Evolutionary conservation across 106 monocot genomes (phyloP).

Genomic region (Agapanthus africanus): DNA sequence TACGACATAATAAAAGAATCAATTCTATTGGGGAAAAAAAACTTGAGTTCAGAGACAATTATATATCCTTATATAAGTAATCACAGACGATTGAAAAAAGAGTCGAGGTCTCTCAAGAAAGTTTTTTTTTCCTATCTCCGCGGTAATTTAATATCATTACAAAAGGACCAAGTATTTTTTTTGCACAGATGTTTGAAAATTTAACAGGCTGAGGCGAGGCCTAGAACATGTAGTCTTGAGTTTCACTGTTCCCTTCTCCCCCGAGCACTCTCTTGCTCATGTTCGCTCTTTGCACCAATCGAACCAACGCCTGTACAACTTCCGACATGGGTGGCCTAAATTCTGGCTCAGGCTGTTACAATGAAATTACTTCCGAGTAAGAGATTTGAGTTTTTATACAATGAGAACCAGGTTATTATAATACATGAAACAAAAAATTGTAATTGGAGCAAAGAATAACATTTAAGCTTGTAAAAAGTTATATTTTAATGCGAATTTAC

Average conservation of each 20-base stretch:
- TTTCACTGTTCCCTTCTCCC: slow-evolving; percentile 32
- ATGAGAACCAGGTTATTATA: not conserved
- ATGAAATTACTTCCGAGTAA: not conserved
- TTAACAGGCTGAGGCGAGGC: not conserved
- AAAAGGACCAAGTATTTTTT: not conserved
- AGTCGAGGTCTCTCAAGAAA: not conserved
- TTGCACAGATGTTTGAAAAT: not conserved
- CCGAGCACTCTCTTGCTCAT: slow-evolving; percentile 63
- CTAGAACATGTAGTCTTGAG: slow-evolving; percentile 37
- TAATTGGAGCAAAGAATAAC: too few relatives aligned
- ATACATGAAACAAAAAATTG: too few relatives aligned
- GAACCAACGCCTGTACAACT: slow-evolving; percentile 80
- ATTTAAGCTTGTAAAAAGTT: too few relatives aligned
- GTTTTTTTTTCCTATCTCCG: not conserved
- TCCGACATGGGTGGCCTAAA: slow-evolving; percentile 95
- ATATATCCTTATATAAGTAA: not conserved
- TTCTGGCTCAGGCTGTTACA: slow-evolving; percentile 69
- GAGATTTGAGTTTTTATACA: not conserved
- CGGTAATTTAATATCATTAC: not conserved
- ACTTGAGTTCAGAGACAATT: not conserved
- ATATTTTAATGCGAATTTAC: too few relatives aligned
- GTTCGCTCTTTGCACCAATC: slow-evolving; percentile 65
- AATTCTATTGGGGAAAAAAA: too few relatives aligned
- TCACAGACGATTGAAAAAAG: not conserved
- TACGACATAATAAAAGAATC: too few relatives aligned